A percentile compares a stretch with the other conserved stretches of the same genome.
These are phyloP conservation scores for Digitaria exilis DNA, from an alignment of 202 grass and related monocot genomes.

Conservation along the genomic window DNA sequence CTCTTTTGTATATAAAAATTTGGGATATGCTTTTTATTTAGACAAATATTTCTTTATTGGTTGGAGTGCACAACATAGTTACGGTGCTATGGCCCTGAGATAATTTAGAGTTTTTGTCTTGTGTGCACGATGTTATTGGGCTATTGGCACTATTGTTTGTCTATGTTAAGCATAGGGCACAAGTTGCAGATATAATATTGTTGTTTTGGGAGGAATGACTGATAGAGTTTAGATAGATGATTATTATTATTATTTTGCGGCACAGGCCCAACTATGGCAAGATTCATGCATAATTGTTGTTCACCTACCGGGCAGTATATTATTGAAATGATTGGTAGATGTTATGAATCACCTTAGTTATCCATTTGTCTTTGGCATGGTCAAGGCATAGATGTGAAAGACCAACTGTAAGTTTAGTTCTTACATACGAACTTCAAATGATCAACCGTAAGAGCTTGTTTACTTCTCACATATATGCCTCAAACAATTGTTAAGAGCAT, in stretches of 20 bases:
- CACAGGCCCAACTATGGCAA: background rate
- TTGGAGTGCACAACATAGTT: background rate
- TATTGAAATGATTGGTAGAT: background rate
- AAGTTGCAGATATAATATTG: background rate
- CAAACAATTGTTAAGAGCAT: background rate
- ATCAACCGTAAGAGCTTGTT: background rate
- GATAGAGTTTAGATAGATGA: too few species aligned
- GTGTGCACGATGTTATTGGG: background rate
- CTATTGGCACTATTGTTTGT: background rate
- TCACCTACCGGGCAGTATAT: background rate
- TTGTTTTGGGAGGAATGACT: background rate
- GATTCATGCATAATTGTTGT: background rate
- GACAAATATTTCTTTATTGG: background rate
- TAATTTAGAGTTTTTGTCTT: conserved; percentile 33
- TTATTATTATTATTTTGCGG: background rate
- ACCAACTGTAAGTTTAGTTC: background rate
- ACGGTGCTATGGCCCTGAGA: background rate
- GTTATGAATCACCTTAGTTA: background rate
- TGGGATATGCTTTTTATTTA: conserved; percentile 6
- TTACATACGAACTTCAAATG: background rate
- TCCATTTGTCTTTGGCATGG: background rate
- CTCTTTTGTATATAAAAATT: background rate
- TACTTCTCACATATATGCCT: background rate
- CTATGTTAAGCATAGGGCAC: background rate
- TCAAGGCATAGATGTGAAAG: background rate